Percentiles rank a stretch among this genome's conserved stretches.
Evolutionary conservation across 495 filamentous ascomycete genomes (phyloP).

Genomic region (Lophium mytilinum): DNA sequence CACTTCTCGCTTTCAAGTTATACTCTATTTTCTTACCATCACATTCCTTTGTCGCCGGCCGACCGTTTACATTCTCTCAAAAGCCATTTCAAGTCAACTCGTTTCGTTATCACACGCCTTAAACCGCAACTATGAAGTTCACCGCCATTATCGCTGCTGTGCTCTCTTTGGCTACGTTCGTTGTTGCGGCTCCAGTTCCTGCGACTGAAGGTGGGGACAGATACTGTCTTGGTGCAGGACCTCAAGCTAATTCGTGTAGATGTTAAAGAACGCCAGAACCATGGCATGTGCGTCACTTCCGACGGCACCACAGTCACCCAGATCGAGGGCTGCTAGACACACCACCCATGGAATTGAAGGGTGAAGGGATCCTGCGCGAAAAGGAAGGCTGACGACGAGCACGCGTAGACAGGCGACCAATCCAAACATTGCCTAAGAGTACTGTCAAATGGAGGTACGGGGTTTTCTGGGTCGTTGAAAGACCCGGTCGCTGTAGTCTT

Average conservation of each 20-base stretch:
- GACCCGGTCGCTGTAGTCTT: too few species aligned
- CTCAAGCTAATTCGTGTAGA: background rate
- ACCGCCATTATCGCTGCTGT: conserved; percentile 19
- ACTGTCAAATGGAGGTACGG: too few species aligned
- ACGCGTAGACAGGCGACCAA: too few species aligned
- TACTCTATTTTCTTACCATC: conserved; percentile 2
- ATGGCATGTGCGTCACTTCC: conserved; percentile 20
- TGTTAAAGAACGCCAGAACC: conserved; percentile 13
- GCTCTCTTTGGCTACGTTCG: conserved; percentile 21
- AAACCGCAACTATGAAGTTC: conserved; percentile 22
- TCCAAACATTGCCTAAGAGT: too few species aligned
- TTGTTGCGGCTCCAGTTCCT: conserved; percentile 13
- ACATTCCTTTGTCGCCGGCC: conserved; percentile 25
- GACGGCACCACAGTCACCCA: conserved; percentile 3
- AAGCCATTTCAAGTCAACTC: too few species aligned
- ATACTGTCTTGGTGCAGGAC: background rate
- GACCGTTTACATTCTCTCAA: conserved; percentile 16
- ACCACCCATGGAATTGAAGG: background rate
- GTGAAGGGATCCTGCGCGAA: background rate
- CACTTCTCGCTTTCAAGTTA: conserved; percentile 4
- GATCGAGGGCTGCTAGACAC: conserved; percentile 12
- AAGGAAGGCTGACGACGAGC: too few species aligned
- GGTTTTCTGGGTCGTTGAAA: too few species aligned
- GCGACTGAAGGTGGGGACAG: conserved; percentile 7
- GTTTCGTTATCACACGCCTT: background rate